Evolutionary conservation across 164 flowering plant species (phyloP), one percentile per base, ranked within the genome.

Genomic region (Cinnamomum chago): DNA sequence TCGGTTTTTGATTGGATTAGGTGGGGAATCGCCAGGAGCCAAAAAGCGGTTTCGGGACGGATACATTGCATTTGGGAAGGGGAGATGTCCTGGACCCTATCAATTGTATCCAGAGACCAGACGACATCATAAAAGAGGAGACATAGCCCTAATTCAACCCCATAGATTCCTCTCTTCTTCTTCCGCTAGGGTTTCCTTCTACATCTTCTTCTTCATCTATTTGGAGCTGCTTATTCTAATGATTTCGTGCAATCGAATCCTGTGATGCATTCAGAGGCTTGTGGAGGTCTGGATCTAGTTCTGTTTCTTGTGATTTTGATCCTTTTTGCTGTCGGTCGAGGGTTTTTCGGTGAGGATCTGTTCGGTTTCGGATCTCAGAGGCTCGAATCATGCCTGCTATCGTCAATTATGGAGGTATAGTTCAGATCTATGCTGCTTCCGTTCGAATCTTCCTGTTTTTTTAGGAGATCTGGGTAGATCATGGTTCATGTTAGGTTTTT

Each of bases 351-450:
- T 69, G 71, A 50, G 23, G 50, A 65, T 5, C 65, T 23, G 40
- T 70, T 35, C 65, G 47, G 67, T 25, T 71, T 73, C 60, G 78
- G 27, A 22, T 75, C 71, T 66, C 58, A 40, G 10, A 30, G 55
- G 24, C 25, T 33, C 52, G 65, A 68, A 33, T 62, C 80, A 84
- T 84, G 86, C 75, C 84, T 35, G 50, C 81, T n/a, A 83, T 84
- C 75, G 80, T 82, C 70, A 78, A 78, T 18, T 84, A 72, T 60
- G 18, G 73, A 47, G 84, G 86, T 84, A 68, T 73, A 79, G 30
- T 75, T 70, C 50, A 30, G 47, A 67, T 67, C 69, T 17, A 1
- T 67, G 20, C 18, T 15, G 0, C 22, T 14, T 67, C 35, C 10
- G 1, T 24, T 33, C 18, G 24, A 47, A 58, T 58, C 15, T 50